These are phyloP conservation scores for Pythium aquatile DNA, from an alignment of 352 stramenopile genomes.

Conservation along the genomic window DNA sequence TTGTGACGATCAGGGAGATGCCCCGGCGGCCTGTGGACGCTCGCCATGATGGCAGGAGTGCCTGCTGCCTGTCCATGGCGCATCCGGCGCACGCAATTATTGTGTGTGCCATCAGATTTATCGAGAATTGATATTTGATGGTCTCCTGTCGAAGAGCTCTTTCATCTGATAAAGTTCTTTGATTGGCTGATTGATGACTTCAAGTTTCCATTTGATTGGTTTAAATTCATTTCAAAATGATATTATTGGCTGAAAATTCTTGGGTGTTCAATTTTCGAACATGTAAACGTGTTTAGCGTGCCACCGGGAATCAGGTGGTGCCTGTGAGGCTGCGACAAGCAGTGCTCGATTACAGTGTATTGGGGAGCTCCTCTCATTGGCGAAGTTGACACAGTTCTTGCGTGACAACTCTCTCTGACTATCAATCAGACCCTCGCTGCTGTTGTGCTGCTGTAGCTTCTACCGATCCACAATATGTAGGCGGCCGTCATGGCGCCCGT, in stretches of 20 bases:
- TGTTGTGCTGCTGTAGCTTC: neutral
- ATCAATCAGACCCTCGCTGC: neutral
- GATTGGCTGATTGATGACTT: neutral
- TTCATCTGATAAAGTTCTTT: neutral
- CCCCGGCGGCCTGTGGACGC: neutral
- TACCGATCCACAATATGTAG: constrained; percentile 1
- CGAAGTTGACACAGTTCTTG: neutral
- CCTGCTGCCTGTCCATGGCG: neutral
- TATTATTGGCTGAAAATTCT: neutral
- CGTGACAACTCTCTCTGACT: neutral
- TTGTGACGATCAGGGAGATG: neutral
- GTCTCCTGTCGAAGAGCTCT: neutral
- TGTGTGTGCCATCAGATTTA: no score
- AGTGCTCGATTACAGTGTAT: neutral
- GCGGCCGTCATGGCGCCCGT: constrained; percentile 13
- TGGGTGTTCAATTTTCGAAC: neutral
- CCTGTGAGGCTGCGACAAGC: neutral
- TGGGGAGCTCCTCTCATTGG: neutral
- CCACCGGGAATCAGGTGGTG: neutral
- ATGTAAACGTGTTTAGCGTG: neutral
- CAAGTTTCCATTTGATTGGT: neutral
- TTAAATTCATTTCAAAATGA: neutral
- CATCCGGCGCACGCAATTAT: neutral
- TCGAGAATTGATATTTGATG: no score
- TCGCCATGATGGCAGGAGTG: neutral